A percentile compares a stretch with the other conserved stretches of the same genome.
Evolutionary conservation across 2,329 filamentous ascomycete species (phyloP).

Genomic region (Neoscytalidium dimidiatum): DNA sequence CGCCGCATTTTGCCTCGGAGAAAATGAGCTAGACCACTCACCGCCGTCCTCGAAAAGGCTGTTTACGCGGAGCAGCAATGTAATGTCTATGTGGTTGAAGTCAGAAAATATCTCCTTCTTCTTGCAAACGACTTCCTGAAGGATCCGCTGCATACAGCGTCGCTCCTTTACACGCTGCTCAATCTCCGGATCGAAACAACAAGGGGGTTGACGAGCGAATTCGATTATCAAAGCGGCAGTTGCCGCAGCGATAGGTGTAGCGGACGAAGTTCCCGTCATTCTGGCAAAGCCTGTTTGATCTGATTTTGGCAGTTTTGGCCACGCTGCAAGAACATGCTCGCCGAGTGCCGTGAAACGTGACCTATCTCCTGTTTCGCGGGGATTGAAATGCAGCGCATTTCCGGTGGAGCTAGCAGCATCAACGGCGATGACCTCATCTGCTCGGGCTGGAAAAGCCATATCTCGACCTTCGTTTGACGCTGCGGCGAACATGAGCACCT

Average conservation of each 20-base stretch:
- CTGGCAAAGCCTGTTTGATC: neutral
- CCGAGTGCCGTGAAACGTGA: neutral
- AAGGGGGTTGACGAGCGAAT: slow-evolving; percentile 21
- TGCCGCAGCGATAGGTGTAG: slow-evolving; percentile 23
- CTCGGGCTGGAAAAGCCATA: slow-evolving; percentile 22
- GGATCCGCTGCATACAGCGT: neutral
- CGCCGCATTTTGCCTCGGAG: neutral
- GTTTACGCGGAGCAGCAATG: neutral
- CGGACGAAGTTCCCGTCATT: slow-evolving; percentile 20
- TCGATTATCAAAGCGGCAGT: slow-evolving; percentile 22
- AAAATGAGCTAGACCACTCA: neutral
- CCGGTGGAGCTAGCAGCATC: slow-evolving; percentile 20
- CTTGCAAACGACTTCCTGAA: neutral
- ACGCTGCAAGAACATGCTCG: neutral
- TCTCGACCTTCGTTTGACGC: slow-evolving; percentile 20
- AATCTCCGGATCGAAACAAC: neutral
- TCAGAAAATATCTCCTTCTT: neutral
- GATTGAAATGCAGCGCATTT: neutral
- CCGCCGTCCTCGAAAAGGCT: neutral
- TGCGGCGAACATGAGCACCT: slow-evolving; percentile 21
- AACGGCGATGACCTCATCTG: slow-evolving; percentile 21
- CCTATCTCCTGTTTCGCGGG: neutral
- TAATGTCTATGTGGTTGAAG: neutral
- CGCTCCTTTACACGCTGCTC: neutral
- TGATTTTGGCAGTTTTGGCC: neutral